Base-by-base conservation (phyloP, 768 basidiomycete species). In the Lentinula lateritia region DNA sequence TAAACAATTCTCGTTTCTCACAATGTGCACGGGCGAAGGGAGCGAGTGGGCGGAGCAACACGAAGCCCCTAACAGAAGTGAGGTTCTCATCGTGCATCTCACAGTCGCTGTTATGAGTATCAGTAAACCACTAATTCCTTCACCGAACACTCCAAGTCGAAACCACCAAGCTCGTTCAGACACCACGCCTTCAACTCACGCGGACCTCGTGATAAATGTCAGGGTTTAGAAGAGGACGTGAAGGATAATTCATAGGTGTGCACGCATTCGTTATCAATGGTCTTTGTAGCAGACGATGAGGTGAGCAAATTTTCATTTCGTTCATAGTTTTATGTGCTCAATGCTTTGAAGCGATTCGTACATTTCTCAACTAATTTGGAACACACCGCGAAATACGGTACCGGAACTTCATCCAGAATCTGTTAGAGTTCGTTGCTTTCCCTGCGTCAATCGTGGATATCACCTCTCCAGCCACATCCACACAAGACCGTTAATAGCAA, bases 181-280 rank as follows among this genome's bases (percentile, higher is more conserved):
- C 90, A 84, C 91, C 3, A 84, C 84, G 60, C 88, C 87, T 0
- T 73, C 96, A 43, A 83, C 85, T 64, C 90, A 92, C 54, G 95
- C 93, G 16, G 76, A 2, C 98, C 95, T 75, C 95, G 93, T 69
- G 97, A 98, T 73, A 84, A 83, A 50, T 92, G 92, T 63, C 97
- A 99, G 74, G 97, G 98, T 75, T 75, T 97, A 52, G 97, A 99
- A 68, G 95, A 98, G 68, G 89, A 95, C 70, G 87, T 90, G 78
- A 98, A 96, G 75, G 93, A 95, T 71, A 92, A 92, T 67, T 80
- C 97, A 73, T 99, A 96, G 96, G 85, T 86, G 6, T 98, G 93
- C 71, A 95, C 97, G 0, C 98, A 99, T 72, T 88, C 90, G 0
- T 88, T 97, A n/a, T 97, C 95, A 13, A 92, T 90, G 7, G 90